Percentiles rank a stretch among this genome's conserved stretches.
These are phyloP conservation scores for Ogataea nitratoaversa DNA, from an alignment of 805 yeast genomes.

Conservation along the genomic window DNA sequence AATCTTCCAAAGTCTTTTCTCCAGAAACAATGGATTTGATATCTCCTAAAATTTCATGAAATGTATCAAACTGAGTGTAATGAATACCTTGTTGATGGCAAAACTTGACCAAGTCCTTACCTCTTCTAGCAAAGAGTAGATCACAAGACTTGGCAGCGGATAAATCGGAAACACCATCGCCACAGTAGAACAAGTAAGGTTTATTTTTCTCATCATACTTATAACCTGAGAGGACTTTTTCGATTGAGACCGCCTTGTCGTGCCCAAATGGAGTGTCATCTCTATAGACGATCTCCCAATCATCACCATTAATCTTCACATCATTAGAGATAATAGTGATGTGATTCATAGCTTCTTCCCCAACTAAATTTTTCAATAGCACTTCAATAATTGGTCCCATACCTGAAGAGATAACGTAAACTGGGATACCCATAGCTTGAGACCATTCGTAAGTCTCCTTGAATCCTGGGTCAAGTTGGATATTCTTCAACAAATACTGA, in stretches of 20 bases:
- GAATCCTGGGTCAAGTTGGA: conserved; percentile 89
- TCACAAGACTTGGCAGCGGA: conserved; percentile 95
- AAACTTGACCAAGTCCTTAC: conserved; percentile 82
- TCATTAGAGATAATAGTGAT: conserved; percentile 79
- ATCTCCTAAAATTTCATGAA: conserved; percentile 65
- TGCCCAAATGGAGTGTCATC: conserved; percentile 92
- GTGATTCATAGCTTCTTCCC: conserved; percentile 64
- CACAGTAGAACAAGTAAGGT: conserved; percentile 84
- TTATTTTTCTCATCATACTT: conserved; percentile 28
- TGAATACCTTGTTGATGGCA: conserved; percentile 80
- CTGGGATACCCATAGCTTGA: conserved; percentile 63
- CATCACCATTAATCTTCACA: conserved; percentile 42
- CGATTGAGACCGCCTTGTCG: conserved; percentile 83
- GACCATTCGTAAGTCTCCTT: conserved; percentile 79
- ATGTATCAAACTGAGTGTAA: conserved; percentile 75
- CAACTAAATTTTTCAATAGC: conserved; percentile 67
- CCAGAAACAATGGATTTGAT: conserved; percentile 52
- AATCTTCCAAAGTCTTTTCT: conserved; percentile 31
- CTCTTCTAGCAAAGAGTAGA: conserved; percentile 87
- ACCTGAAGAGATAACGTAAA: conserved; percentile 86
- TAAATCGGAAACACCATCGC: conserved; percentile 96
- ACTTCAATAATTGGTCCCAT: conserved; percentile 90
- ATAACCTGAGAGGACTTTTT: conserved; percentile 37
- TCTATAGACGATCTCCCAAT: conserved; percentile 82
- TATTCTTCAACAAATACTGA: conserved; percentile 57